Percentiles rank a stretch among this genome's conserved stretches.
These are phyloP conservation scores for Myxozyma neotropica DNA, from an alignment of 805 yeast genomes.

Conservation along the genomic window DNA sequence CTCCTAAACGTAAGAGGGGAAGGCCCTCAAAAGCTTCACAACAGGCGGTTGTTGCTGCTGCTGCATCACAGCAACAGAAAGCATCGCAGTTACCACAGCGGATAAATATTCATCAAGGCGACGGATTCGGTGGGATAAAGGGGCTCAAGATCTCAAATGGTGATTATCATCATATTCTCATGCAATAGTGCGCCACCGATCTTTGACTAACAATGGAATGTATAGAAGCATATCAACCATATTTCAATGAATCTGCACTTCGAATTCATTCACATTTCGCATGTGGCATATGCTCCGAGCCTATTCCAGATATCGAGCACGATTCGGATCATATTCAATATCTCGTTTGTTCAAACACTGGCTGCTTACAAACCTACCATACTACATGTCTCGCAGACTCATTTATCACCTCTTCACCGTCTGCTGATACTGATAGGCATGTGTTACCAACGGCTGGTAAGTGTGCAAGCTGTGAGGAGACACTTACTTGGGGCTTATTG, in stretches of 20 bases:
- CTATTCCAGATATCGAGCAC: background rate
- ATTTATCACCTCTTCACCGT: conserved; percentile 13
- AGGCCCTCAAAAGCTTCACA: background rate
- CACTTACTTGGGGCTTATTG: conserved; percentile 29
- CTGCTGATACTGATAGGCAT: conserved; percentile 3
- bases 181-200: background rate
- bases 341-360: conserved; percentile 27
- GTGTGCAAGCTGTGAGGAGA: conserved; percentile 26
- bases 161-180: background rate
- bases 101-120: conserved; percentile 25
- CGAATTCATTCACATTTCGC: background rate
- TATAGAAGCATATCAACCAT: conserved; percentile 19
- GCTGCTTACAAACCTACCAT: conserved; percentile 29
- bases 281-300: conserved; percentile 26
- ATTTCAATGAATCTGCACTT: conserved; percentile 12
- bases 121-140: conserved; percentile 28
- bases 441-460: conserved; percentile 32
- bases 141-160: conserved; percentile 21
- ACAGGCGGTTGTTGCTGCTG: background rate
- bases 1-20: background rate
- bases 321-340: conserved; percentile 5
- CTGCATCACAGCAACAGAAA: background rate
- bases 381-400: conserved; percentile 28
- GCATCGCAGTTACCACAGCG: conserved; percentile 6
- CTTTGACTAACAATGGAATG: background rate